Percentiles rank a stretch among this genome's conserved stretches.
These are phyloP conservation scores for Periglandula ipomoeae DNA, from an alignment of 2,329 filamentous ascomycete genomes.

Conservation along the genomic window DNA sequence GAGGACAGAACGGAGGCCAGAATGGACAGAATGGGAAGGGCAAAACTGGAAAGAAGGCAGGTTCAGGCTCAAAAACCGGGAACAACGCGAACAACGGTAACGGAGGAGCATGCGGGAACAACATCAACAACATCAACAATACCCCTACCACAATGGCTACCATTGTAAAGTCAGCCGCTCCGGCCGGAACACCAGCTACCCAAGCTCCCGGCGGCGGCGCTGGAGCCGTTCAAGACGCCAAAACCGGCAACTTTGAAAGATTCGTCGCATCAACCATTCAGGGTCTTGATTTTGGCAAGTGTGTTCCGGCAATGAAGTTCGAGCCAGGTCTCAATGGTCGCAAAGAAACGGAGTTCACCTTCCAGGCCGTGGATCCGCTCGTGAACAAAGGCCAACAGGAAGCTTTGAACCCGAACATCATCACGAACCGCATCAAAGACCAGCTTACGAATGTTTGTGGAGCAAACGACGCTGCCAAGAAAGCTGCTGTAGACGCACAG, in stretches of 20 bases:
- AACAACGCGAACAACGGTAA: too few species aligned
- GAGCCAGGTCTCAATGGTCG: constrained; percentile 48
- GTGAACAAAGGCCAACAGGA: constrained; percentile 53
- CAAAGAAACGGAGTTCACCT: constrained; percentile 51
- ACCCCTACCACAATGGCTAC: too few species aligned
- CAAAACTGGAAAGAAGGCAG: too few species aligned
- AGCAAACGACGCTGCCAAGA: constrained; percentile 50
- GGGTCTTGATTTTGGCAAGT: constrained; percentile 39
- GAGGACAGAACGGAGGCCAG: too few species aligned
- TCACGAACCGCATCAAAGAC: constrained; percentile 63
- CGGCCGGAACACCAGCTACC: too few species aligned
- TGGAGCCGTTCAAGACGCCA: constrained; percentile 7
- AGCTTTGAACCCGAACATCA: constrained; percentile 63
- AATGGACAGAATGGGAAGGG: too few species aligned
- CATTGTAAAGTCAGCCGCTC: too few species aligned
- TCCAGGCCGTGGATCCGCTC: constrained; percentile 55
- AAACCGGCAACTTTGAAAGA: constrained; percentile 21
- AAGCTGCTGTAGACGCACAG: constrained; percentile 43
- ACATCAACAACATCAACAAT: too few species aligned
- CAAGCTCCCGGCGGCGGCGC: too few species aligned
- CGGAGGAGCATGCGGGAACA: too few species aligned
- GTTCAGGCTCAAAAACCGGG: too few species aligned
- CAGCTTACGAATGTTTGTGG: constrained; percentile 58
- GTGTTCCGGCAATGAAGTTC: constrained; percentile 50
- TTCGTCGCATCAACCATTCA: constrained; percentile 13